phyloP scores from a whole-genome alignment of 2,329 filamentous ascomycete genomes.

The Myriangium duriaei region DNA sequence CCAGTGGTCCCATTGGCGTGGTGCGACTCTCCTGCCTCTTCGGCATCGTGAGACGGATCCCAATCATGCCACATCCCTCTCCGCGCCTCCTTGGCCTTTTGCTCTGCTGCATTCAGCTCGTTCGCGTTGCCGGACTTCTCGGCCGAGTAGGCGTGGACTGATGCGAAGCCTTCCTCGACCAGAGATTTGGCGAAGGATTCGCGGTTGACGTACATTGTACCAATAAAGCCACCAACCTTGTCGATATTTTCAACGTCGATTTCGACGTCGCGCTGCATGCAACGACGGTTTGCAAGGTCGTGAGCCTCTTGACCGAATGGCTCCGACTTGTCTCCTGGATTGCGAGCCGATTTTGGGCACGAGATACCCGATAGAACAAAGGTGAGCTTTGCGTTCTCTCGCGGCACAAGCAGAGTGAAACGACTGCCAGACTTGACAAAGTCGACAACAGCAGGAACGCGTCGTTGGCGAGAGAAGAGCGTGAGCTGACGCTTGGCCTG shows the following conservation, averaged over 20 bases:
- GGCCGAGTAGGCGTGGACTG: constrained; percentile 87
- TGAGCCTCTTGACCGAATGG: constrained; percentile 92
- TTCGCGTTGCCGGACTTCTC: constrained; percentile 85
- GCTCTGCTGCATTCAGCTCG: constrained; percentile 78
- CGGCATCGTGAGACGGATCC: constrained; percentile 76
- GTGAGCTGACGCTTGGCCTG: constrained; percentile 92
- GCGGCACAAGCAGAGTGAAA: constrained; percentile 82
- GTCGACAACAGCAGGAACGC: constrained; percentile 84
- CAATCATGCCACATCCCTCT: constrained; percentile 91
- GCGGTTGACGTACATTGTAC: constrained; percentile 81
- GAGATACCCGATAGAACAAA: constrained; percentile 89
- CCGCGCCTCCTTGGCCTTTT: constrained; percentile 74
- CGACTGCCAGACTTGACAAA: constrained; percentile 96
- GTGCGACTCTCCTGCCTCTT: constrained; percentile 31
- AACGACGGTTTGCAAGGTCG: constrained; percentile 77
- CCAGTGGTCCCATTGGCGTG: constrained; percentile 38
- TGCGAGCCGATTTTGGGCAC: constrained; percentile 73
- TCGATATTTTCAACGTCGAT: constrained; percentile 91
- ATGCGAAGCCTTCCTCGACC: constrained; percentile 85
- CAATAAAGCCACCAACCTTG: constrained; percentile 96
- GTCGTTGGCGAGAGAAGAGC: constrained; percentile 78
- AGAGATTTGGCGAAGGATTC: constrained; percentile 92
- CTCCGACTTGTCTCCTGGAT: constrained; percentile 69
- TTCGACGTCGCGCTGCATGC: constrained; percentile 89
- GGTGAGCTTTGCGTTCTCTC: constrained; percentile 88